Conservation (phyloP, 805 yeast species). For the Yamadazyma nakazawae region DNA sequence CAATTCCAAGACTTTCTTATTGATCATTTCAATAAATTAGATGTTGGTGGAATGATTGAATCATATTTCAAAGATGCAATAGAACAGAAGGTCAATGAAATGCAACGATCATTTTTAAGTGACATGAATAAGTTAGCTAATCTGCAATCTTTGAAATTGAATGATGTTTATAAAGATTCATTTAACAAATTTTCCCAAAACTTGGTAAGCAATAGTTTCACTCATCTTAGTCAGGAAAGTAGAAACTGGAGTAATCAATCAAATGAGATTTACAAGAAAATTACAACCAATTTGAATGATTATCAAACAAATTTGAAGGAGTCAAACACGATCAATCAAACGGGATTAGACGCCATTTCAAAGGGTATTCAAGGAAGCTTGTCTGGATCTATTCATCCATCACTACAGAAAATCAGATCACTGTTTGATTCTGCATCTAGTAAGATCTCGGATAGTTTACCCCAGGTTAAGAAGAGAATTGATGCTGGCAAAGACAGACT, state of each 20-base stretch:
- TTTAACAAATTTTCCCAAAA: constrained; percentile 4
- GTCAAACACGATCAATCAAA: constrained; percentile 8
- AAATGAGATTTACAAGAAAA: constrained; percentile 10
- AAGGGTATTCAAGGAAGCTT: constrained; percentile 4
- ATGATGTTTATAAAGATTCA: constrained; percentile 2
- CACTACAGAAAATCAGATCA: constrained; percentile 5
- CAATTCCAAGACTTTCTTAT: constrained; percentile 11
- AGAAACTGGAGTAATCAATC: constrained; percentile 13
- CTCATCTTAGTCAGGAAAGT: constrained; percentile 8
- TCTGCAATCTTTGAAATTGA: background rate
- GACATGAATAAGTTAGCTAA: background rate
- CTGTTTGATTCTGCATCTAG: background rate
- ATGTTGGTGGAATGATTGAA: constrained; percentile 7
- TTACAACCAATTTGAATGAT: constrained; percentile 5
- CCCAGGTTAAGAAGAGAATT: background rate
- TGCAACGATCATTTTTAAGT: background rate
- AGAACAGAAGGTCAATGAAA: background rate
- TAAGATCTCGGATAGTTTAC: background rate
- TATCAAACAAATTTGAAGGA: constrained; percentile 9
- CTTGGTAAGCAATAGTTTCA: constrained; percentile 7
- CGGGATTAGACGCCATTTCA: constrained; percentile 5
- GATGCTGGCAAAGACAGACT: background rate
- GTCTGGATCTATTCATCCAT: constrained; percentile 6
- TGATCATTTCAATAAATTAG: constrained; percentile 4
- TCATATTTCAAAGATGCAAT: constrained; percentile 1